Conservation (phyloP, 129 eudicot genomes). For the Artemisia annua region DNA sequence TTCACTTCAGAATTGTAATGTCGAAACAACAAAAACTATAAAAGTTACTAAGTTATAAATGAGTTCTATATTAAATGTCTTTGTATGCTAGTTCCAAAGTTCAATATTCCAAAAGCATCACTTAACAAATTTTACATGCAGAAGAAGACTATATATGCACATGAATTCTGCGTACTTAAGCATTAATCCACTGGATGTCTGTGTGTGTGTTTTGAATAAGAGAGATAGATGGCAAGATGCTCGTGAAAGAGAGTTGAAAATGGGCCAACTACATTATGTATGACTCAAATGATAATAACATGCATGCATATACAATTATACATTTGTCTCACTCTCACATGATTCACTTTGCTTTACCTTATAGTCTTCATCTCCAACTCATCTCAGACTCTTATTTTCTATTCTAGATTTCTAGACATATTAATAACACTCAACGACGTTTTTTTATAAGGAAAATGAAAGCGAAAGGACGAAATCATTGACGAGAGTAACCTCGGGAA, state of each 20-base stretch:
- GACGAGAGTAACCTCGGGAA: constrained; percentile 5
- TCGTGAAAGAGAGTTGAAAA: constrained; percentile 29
- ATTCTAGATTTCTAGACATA: background rate
- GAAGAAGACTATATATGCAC: background rate
- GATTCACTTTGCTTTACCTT: constrained; percentile 30
- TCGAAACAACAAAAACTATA: no score
- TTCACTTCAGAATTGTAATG: no score
- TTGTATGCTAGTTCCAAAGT: no score
- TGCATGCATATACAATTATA: background rate
- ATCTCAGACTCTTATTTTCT: background rate
- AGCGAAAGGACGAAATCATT: background rate
- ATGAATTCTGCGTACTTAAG: constrained; percentile 16
- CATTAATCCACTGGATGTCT: constrained; percentile 13
- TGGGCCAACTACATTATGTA: constrained; percentile 17
- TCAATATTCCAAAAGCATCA: no score
- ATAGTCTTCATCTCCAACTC: constrained; percentile 15
- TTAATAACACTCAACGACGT: constrained; percentile 4
- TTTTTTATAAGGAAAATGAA: constrained; percentile 15
- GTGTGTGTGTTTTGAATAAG: background rate
- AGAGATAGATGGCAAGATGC: constrained; percentile 24
- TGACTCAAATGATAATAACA: background rate
- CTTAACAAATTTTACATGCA: no score
- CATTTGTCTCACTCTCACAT: constrained; percentile 20
- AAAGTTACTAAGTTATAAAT: no score
- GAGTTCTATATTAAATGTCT: no score